Evolutionary conservation across 352 stramenopile species (phyloP), one percentile per base, ranked within the genome.

Genomic region (Globisporangium camurandrum): DNA sequence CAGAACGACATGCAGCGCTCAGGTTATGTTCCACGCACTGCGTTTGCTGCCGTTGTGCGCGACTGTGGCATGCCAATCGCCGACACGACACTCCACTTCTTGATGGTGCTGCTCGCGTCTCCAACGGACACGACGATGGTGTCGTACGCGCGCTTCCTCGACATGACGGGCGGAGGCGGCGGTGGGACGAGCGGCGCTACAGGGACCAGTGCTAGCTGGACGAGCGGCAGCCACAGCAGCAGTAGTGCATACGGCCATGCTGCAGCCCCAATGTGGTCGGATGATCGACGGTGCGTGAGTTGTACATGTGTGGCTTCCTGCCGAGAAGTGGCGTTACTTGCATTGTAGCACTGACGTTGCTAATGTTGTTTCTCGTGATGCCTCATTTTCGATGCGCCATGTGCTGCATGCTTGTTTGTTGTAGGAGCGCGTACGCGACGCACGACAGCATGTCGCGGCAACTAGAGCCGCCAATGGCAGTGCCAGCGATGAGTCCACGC

Each of bases 121-220:
- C 63, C 75, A 12, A 70, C 69, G 5, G 70, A 87, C 47, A 78
- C 72, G 19, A 75, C 56, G 23, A 57, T 57, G 12, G 57, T 87
- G 20, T 81, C 64, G 19, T 87, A 87, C 45, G 53, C 57, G 34
- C 65, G 67, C 22, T 82, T 87, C 46, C 44, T 87, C n/a, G 71
- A 83, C 19, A 58, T 81, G 38, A 63, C 71, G 1, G 66, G 71
- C 28, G 44, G 61, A n/a, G 44, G 54, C 12, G 30, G 30, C 12
- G 30, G 30, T 34, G 12, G 8, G 8, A n/a, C n/a, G n/a, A n/a
- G n/a, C n/a, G n/a, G n/a, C n/a, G n/a, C n/a, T n/a, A n/a, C n/a
- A n/a, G 30, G 30, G 30, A 34, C 12, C 5, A 41, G 36, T 2
- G 17, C 12, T 8, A n/a, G 34, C 16, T 16, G 16, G 14, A 20